These are phyloP conservation scores for Leccinum ochraceum DNA, from an alignment of 768 basidiomycete genomes.

Conservation along the genomic window DNA sequence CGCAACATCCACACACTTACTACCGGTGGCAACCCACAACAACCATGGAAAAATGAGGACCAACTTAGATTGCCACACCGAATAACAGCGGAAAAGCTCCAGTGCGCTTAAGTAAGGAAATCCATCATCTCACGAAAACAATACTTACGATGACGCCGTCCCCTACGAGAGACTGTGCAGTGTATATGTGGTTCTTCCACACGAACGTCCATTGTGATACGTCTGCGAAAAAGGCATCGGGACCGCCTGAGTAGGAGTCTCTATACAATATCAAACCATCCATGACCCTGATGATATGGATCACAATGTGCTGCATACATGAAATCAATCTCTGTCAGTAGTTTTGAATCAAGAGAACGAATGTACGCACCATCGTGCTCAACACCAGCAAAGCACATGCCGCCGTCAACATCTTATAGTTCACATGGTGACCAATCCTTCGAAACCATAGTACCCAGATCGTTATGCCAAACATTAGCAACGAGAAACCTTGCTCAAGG, in stretches of 20 bases:
- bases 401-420: conserved; percentile 23
- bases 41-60: conserved; percentile 32
- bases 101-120: not conserved
- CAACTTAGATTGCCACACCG: conserved; percentile 32
- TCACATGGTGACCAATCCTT: conserved; percentile 10
- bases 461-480: conserved; percentile 37
- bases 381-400: conserved; percentile 30
- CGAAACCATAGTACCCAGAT: conserved; percentile 24
- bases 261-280: conserved; percentile 28
- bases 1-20: conserved; percentile 15
- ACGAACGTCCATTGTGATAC: conserved; percentile 34
- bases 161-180: conserved; percentile 31
- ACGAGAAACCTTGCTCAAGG: conserved; percentile 33
- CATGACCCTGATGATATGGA: conserved; percentile 28
- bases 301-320: conserved; percentile 25
- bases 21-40: conserved; percentile 29
- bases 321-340: not conserved
- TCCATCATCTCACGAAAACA: not conserved
- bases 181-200: conserved; percentile 26
- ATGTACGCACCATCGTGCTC: conserved; percentile 30
- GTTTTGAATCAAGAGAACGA: not conserved
- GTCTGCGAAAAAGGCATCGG: conserved; percentile 29
- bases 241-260: conserved; percentile 18
- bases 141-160: conserved; percentile 31
- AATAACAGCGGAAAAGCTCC: conserved; percentile 34